Percentiles rank a stretch among this genome's conserved stretches.
phyloP scores from a whole-genome alignment of 495 filamentous ascomycete genomes.

The Penicillium ochrochloron region DNA sequence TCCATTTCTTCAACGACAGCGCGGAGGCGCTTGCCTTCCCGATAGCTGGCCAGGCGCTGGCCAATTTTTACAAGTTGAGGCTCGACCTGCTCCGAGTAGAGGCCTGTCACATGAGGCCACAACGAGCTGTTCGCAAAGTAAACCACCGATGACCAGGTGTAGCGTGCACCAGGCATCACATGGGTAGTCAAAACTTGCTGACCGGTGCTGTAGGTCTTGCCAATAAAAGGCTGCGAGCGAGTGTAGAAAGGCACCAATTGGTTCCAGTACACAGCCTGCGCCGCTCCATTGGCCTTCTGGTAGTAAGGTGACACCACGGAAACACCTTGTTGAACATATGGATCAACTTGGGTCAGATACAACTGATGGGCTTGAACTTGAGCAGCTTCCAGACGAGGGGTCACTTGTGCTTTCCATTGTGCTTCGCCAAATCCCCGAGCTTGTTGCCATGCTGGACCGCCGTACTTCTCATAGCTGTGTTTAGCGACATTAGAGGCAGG shows the following conservation, averaged over 20 bases:
- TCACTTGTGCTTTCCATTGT: slow-evolving; percentile 78
- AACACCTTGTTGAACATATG: slow-evolving; percentile 68
- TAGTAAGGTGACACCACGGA: slow-evolving; percentile 71
- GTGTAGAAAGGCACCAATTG: slow-evolving; percentile 77
- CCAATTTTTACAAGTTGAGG: slow-evolving; percentile 92
- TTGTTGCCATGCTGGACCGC: slow-evolving; percentile 73
- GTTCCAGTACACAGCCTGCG: slow-evolving; percentile 68
- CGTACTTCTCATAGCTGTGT: slow-evolving; percentile 68
- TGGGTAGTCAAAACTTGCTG: slow-evolving; percentile 71
- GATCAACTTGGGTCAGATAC: slow-evolving; percentile 71
- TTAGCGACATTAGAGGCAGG: slow-evolving; percentile 69
- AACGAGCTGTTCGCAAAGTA: slow-evolving; percentile 73
- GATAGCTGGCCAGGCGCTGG: slow-evolving; percentile 84
- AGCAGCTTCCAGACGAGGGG: slow-evolving; percentile 70
- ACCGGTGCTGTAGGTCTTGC: slow-evolving; percentile 67
- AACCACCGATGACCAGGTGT: slow-evolving; percentile 67
- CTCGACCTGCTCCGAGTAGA: slow-evolving; percentile 91
- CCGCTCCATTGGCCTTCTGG: slow-evolving; percentile 61
- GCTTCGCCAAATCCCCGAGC: slow-evolving; percentile 64
- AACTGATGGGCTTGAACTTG: slow-evolving; percentile 61
- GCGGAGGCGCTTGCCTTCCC: slow-evolving; percentile 65
- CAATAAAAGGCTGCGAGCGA: slow-evolving; percentile 70
- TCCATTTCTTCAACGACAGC: slow-evolving; percentile 61
- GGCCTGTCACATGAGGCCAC: slow-evolving; percentile 76
- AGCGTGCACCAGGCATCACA: slow-evolving; percentile 71